These are phyloP conservation scores for Brettanomyces bruxellensis DNA, from an alignment of 805 yeast genomes.

Conservation along the genomic window DNA sequence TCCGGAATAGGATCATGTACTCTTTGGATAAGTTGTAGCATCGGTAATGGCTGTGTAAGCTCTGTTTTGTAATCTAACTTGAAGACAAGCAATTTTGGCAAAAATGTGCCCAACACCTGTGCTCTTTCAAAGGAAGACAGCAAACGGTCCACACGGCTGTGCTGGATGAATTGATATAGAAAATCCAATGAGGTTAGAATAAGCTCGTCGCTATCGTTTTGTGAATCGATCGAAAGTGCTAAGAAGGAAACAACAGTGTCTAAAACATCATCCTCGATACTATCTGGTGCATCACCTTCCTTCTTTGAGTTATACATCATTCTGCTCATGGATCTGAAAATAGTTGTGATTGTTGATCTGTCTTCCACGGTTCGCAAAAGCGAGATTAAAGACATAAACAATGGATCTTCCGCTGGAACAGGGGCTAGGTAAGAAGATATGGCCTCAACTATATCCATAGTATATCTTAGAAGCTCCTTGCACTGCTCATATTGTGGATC, in stretches of 20 bases:
- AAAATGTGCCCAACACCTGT: slow-evolving; percentile 43
- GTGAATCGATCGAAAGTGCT: slow-evolving; percentile 30
- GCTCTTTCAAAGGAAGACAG: slow-evolving; percentile 38
- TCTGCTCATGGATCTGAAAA: slow-evolving; percentile 71
- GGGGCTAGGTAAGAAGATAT: slow-evolving; percentile 77
- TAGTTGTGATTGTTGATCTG: slow-evolving; percentile 57
- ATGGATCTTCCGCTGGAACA: slow-evolving; percentile 57
- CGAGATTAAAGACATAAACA: slow-evolving; percentile 48
- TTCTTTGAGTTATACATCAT: slow-evolving; percentile 52
- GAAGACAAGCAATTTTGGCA: slow-evolving; percentile 54
- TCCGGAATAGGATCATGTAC: slow-evolving; percentile 55
- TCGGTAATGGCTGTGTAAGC: slow-evolving; percentile 26
- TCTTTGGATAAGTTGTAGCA: slow-evolving; percentile 39
- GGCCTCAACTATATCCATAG: slow-evolving; percentile 76
- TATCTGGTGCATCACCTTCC: slow-evolving; percentile 35
- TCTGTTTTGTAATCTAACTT: slow-evolving; percentile 31
- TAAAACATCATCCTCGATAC: slow-evolving; percentile 37
- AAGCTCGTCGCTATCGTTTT: slow-evolving; percentile 55
- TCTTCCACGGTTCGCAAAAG: slow-evolving; percentile 50
- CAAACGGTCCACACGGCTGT: slow-evolving; percentile 42
- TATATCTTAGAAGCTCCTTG: slow-evolving; percentile 56
- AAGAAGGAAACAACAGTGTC: slow-evolving; percentile 50
- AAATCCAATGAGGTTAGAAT: slow-evolving; percentile 69
- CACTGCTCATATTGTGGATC: slow-evolving; percentile 20
- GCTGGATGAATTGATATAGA: slow-evolving; percentile 59